Percentiles rank a stretch among this genome's conserved stretches.
These are phyloP conservation scores for Scedosporium dehoogii DNA, from an alignment of 2,329 filamentous ascomycete species.

Conservation along the genomic window DNA sequence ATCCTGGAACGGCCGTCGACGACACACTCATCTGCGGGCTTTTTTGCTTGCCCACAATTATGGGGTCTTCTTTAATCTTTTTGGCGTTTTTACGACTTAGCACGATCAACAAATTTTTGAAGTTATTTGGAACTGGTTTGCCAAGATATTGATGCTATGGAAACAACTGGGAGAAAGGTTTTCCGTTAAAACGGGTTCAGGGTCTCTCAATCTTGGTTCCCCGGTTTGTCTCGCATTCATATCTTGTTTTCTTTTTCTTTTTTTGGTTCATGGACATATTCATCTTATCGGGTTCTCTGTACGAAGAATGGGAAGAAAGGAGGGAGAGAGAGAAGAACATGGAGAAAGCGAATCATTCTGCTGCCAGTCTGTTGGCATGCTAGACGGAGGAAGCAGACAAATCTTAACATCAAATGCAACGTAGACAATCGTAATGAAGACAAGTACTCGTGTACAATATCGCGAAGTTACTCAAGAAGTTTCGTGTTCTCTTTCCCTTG, in stretches of 20 bases:
- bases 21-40: background rate
- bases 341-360: background rate
- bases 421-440: constrained; percentile 7
- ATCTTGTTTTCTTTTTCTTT: background rate
- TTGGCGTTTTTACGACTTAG: constrained; percentile 1
- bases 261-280: constrained; percentile 5
- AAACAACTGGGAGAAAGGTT: background rate
- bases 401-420: constrained; percentile 1
- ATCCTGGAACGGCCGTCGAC: constrained; percentile 1
- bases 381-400: background rate
- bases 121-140: background rate
- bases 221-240: background rate
- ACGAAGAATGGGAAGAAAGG: background rate
- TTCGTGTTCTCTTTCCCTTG: background rate
- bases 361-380: background rate
- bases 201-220: background rate
- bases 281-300: background rate
- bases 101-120: background rate
- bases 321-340: background rate
- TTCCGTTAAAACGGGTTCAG: constrained; percentile 5
- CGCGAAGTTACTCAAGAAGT: background rate
- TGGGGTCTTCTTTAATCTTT: background rate
- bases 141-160: background rate
- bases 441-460: constrained; percentile 4
- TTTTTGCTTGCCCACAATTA: background rate